Evolutionary conservation across 78 protist species (phyloP).

Genomic region (Tieghemostelium lacteum): DNA sequence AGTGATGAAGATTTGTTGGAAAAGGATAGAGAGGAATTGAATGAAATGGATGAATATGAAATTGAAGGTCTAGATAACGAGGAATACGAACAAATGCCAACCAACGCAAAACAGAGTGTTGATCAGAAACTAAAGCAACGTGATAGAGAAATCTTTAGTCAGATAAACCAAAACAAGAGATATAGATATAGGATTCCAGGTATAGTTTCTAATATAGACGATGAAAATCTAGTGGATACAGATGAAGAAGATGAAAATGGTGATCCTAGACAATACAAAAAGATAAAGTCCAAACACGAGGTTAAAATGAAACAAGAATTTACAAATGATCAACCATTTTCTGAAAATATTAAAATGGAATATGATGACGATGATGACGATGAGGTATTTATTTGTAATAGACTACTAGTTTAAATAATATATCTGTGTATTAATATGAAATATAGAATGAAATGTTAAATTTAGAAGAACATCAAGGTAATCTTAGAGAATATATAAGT

Average conservation of each 20-base stretch:
- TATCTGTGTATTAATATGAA: neutral
- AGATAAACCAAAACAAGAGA: neutral
- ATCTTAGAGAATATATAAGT: slow-evolving; percentile 81
- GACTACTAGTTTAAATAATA: neutral
- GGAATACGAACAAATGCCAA: slow-evolving; percentile 18
- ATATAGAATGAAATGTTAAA: slow-evolving; percentile 9
- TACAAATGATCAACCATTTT: neutral
- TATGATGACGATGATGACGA: neutral
- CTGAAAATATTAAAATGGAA: neutral
- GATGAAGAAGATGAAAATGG: slow-evolving; percentile 15
- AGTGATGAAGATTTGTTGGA: slow-evolving; percentile 38
- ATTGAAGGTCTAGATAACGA: slow-evolving; percentile 52
- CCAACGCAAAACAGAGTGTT: neutral
- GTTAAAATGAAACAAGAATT: no score
- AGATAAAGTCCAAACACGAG: neutral
- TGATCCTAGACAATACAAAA: neutral
- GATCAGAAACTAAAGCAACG: slow-evolving; percentile 29
- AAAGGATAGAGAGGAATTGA: slow-evolving; percentile 4
- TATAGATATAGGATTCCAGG: slow-evolving; percentile 22
- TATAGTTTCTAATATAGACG: neutral
- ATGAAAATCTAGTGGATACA: neutral
- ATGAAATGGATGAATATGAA: slow-evolving; percentile 41
- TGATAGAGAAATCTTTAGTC: slow-evolving; percentile 8
- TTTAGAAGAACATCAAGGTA: slow-evolving; percentile 83
- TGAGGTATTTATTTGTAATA: neutral